Conservation (phyloP, 2,329 filamentous ascomycete genomes). For the Leptographium flavum region DNA sequence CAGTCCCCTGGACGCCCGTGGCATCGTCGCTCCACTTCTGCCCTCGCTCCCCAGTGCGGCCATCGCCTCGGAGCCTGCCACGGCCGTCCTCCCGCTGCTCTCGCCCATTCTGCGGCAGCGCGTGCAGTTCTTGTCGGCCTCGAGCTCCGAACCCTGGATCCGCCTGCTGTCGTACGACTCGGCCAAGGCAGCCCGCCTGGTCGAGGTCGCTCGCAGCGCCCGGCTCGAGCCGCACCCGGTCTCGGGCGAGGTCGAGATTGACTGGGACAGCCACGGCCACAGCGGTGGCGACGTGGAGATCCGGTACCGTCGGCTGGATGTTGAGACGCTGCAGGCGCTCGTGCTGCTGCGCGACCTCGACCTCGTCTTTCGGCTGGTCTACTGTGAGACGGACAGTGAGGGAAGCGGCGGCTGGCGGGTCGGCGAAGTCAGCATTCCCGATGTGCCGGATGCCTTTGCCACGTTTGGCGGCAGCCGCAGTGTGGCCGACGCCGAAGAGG, state of each 20-base stretch:
- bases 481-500: constrained; percentile 47
- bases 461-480: constrained; percentile 34
- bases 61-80: constrained; percentile 40
- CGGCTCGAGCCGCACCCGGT: constrained; percentile 66
- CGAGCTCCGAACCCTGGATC: constrained; percentile 55
- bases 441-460: constrained; percentile 41
- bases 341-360: constrained; percentile 44
- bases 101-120: constrained; percentile 53
- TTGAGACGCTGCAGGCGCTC: constrained; percentile 59
- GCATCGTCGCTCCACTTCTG: constrained; percentile 41
- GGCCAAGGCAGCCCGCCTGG: constrained; percentile 39
- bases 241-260: constrained; percentile 65
- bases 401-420: constrained; percentile 55
- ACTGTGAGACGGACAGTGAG: constrained; percentile 51
- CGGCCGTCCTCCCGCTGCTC: constrained; percentile 42
- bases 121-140: constrained; percentile 48
- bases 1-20: constrained; percentile 29
- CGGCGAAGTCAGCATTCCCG: constrained; percentile 50
- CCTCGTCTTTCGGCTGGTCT: constrained; percentile 52
- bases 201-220: constrained; percentile 46
- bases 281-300: constrained; percentile 36
- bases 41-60: constrained; percentile 45
- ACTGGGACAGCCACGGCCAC: constrained; percentile 33
- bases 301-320: constrained; percentile 54
- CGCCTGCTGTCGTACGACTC: constrained; percentile 56